Conservation (phyloP, 2,329 filamentous ascomycete genomes). For the Ceratocystiopsis brevicomis region DNA sequence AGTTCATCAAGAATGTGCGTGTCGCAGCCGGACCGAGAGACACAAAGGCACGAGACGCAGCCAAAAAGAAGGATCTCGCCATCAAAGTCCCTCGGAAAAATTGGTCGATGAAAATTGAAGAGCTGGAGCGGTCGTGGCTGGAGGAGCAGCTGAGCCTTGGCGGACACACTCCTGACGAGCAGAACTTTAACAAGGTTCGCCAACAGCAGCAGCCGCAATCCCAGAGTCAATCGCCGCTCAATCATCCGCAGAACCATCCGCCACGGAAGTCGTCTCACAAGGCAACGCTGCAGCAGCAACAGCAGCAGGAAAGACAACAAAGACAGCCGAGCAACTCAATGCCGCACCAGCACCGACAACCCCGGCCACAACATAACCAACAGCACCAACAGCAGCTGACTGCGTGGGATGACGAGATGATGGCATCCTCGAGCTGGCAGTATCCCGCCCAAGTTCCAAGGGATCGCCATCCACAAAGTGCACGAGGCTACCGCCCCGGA, state of each 20-base stretch:
- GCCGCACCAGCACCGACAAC: conserved; percentile 1
- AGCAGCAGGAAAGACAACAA: neutral
- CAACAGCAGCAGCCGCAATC: conserved; percentile 1
- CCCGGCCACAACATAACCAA: neutral
- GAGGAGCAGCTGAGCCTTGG: conserved; percentile 11
- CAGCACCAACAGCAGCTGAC: neutral
- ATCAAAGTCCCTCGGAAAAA: conserved; percentile 27
- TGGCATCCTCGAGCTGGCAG: neutral
- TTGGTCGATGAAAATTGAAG: conserved; percentile 29
- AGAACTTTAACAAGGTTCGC: neutral
- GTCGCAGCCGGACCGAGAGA: neutral
- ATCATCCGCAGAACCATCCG: neutral
- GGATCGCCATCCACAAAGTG: neutral
- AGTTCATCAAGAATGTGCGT: no score
- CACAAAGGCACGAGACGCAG: conserved; percentile 3
- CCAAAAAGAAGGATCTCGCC: conserved; percentile 15
- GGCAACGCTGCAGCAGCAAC: neutral
- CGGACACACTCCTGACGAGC: neutral
- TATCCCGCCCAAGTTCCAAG: neutral
- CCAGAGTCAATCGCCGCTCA: neutral
- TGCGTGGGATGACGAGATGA: neutral
- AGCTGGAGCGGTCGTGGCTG: conserved; percentile 17
- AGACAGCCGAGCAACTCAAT: neutral
- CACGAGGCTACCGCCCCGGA: neutral
- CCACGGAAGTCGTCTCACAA: no score